Evolutionary conservation across 208 protist genomes (phyloP).

Genomic region (Trypanosomatidae sp.): DNA sequence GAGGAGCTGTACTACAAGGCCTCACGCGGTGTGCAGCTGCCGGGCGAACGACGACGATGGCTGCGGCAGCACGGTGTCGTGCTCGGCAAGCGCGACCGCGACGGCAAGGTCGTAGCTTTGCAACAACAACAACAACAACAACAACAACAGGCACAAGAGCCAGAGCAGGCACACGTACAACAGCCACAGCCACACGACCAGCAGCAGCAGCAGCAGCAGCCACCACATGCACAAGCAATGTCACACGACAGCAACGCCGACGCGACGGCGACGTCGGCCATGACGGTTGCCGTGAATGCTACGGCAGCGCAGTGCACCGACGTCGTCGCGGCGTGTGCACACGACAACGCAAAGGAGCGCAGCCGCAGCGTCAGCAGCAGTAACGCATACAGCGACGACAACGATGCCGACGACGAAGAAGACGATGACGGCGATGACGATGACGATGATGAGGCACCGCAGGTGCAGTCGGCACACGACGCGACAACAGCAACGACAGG

Average conservation of each 20-base stretch:
- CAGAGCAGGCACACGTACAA: conserved; percentile 40
- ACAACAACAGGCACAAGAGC: no score
- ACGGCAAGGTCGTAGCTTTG: no score
- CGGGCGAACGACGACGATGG: conserved; percentile 70
- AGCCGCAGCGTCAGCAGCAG: neutral
- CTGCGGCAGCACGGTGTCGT: conserved; percentile 69
- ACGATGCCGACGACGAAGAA: neutral
- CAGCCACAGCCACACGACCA: conserved; percentile 6
- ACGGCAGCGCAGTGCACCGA: neutral
- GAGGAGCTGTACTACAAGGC: conserved; percentile 84
- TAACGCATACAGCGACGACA: neutral
- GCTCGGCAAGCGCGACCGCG: conserved; percentile 51
- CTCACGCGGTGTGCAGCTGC: conserved; percentile 49
- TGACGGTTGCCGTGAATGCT: neutral
- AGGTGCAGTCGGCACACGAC: neutral
- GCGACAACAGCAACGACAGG: conserved; percentile 14
- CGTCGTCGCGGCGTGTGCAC: neutral
- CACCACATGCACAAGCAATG: neutral
- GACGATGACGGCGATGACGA: conserved; percentile 1
- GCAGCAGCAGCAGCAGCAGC: neutral
- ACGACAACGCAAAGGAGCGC: neutral
- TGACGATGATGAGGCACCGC: conserved; percentile 20
- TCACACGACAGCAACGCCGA: neutral
- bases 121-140: no score
- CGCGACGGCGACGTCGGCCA: neutral